phyloP scores from a whole-genome alignment of 1,139 yeast species.

The Magnusiomyces tetraspermus region DNA sequence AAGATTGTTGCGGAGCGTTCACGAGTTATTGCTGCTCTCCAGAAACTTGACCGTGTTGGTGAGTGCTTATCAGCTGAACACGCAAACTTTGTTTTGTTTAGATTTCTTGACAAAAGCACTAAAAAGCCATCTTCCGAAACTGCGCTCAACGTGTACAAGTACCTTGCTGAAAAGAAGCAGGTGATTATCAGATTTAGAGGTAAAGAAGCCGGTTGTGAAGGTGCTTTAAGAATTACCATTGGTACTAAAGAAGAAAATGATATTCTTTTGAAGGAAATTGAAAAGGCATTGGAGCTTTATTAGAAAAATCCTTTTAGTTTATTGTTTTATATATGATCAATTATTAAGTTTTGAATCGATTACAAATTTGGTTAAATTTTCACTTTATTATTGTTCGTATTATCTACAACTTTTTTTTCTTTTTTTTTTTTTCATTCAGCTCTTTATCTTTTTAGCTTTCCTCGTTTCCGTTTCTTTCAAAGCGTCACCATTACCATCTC shows the following conservation, averaged over 20 bases:
- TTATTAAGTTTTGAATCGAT: no score
- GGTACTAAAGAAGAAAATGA: slow-evolving; percentile 75
- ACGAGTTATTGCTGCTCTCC: slow-evolving; percentile 44
- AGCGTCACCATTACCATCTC: slow-evolving; percentile 4
- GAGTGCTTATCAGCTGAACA: slow-evolving; percentile 77
- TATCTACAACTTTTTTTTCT: no score
- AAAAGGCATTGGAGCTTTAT: slow-evolving; percentile 28
- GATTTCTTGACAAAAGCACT: slow-evolving; percentile 47
- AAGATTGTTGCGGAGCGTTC: slow-evolving; percentile 48
- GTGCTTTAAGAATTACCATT: slow-evolving; percentile 76
- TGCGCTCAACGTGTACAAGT: slow-evolving; percentile 58
- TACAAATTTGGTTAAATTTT: no score
- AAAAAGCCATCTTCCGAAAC: slow-evolving; percentile 52
- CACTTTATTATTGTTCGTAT: no score
- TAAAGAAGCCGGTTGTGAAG: slow-evolving; percentile 75
- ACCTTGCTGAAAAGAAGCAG: slow-evolving; percentile 58
- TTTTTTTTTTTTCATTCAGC: no score
- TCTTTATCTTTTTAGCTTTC: no score
- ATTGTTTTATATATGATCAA: no score
- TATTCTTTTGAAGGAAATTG: slow-evolving; percentile 44
- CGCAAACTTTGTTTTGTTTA: slow-evolving; percentile 72
- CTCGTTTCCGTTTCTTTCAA: no score
- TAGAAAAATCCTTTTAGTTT: no score
- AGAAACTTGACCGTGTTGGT: slow-evolving; percentile 50
- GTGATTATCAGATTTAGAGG: slow-evolving; percentile 92